Percentiles rank a stretch among this genome's conserved stretches.
Evolutionary conservation across 139 green algal genomes (phyloP).

Genomic region (Trebouxia sp.): DNA sequence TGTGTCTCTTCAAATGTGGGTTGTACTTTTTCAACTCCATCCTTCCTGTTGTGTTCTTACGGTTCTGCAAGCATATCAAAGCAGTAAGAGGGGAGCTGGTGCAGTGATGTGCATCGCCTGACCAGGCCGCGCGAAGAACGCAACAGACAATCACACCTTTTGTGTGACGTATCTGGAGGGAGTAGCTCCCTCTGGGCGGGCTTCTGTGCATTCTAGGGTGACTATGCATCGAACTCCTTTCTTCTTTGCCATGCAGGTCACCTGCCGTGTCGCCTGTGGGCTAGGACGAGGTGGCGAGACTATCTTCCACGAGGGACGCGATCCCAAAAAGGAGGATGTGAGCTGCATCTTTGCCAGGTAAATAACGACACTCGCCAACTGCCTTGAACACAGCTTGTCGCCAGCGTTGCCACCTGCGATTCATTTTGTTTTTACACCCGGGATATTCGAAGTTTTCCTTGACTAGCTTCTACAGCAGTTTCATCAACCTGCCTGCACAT

Average conservation of each 20-base stretch:
- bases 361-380: neutral
- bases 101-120: too few relatives aligned
- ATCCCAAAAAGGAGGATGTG: slow-evolving; percentile 63
- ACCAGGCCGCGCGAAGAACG: neutral
- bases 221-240: slow-evolving; percentile 90
- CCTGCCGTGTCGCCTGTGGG: slow-evolving; percentile 55
- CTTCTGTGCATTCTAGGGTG: slow-evolving; percentile 94
- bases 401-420: too few relatives aligned
- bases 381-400: neutral
- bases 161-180: slow-evolving; percentile 80
- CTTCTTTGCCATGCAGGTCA: slow-evolving; percentile 90
- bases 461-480: neutral
- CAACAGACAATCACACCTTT: slow-evolving; percentile 62
- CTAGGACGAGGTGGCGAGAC: slow-evolving; percentile 37
- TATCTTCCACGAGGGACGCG: slow-evolving; percentile 44
- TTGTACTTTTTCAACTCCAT: slow-evolving; percentile 96
- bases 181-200: slow-evolving; percentile 57
- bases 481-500: too few relatives aligned
- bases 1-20: slow-evolving; percentile 74
- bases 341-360: slow-evolving; percentile 46
- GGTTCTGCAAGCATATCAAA: slow-evolving; percentile 64
- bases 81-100: too few relatives aligned
- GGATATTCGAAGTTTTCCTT: neutral
- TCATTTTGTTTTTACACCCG: neutral
- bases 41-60: slow-evolving; percentile 84